Conservation (phyloP, 495 filamentous ascomycete species). For the Talaromyces trachyspermus region DNA sequence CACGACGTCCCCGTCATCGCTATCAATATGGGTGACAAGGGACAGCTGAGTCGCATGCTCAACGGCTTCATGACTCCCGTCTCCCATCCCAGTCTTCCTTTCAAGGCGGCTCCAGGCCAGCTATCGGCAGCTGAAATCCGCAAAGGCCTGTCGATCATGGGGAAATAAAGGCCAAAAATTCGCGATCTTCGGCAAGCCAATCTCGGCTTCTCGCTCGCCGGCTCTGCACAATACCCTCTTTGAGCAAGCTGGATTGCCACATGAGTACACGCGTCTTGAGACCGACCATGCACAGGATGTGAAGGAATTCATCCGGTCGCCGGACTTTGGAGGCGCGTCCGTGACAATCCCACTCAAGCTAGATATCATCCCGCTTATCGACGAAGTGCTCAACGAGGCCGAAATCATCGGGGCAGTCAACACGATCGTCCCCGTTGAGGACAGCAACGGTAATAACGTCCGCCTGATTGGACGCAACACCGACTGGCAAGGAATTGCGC, state of each 20-base stretch:
- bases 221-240: constrained; percentile 87
- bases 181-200: constrained; percentile 81
- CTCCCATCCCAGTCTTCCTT: constrained; percentile 78
- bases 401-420: constrained; percentile 88
- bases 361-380: constrained; percentile 74
- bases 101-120: constrained; percentile 92
- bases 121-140: constrained; percentile 88
- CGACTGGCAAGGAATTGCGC: constrained; percentile 90
- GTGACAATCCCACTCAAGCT: constrained; percentile 95
- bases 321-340: constrained; percentile 83
- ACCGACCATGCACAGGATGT: constrained; percentile 61
- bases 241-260: constrained; percentile 68
- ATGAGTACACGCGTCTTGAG: constrained; percentile 76
- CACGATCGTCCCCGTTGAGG: constrained; percentile 62
- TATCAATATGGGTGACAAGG: constrained; percentile 88
- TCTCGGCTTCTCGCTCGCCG: constrained; percentile 72
- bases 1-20: constrained; percentile 81
- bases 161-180: constrained; percentile 74
- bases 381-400: constrained; percentile 71
- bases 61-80: constrained; percentile 96
- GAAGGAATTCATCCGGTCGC: constrained; percentile 55
- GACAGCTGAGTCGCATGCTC: constrained; percentile 82
- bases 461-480: constrained; percentile 82
- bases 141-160: constrained; percentile 64
- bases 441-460: constrained; percentile 29